Base-by-base conservation (phyloP, 495 filamentous ascomycete genomes). In the Hypoxylon cercidicola region DNA sequence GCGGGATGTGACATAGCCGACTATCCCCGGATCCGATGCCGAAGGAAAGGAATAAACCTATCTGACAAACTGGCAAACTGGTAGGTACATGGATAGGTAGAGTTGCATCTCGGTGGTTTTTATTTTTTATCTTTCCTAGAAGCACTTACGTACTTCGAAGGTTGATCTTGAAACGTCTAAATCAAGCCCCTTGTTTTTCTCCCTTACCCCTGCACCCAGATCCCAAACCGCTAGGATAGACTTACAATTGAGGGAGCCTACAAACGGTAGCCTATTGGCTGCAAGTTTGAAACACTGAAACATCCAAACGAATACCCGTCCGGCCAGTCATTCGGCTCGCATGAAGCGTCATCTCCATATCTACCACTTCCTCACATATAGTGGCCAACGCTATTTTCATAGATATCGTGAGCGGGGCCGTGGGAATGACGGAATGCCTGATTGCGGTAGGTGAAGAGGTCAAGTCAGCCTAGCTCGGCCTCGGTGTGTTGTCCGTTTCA, bases 261-360 rank as follows among this genome's bases (percentile, higher is more conserved):
- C 25, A 5, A 6, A 28, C 12, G 18, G 7, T 23, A 16, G 21
- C 49, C 47, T 16, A 69, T 69, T 69, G 66, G 66, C 35, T 39
- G 18, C 5, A 34, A 54, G 12, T 13, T 68, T 30, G 65, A 68
- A 68, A 68, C 65, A 52, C 44, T 65, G 66, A 69, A 69, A 69
- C 66, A 69, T 60, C 46, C 39, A 46, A 16, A 60, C 41, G 20
- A 39, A 50, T 28, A 15, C 9, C 41, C 50, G 12, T 28, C 25
- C 25, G n/a, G 19, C 25, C 45, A 39, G 13, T 60, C 51, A 21
- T 32, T 25, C 23, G 2, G 53, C 21, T 55, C 65, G 60, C 65
- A 63, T 68, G 30, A 56, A 68, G 23, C 55, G 47, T 65, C 66
- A 69, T 65, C 56, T 53, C 60, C 66, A 62, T 58, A 16, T 54